Base-by-base conservation (phyloP, 2,329 filamentous ascomycete genomes). In the Alternaria sp. region DNA sequence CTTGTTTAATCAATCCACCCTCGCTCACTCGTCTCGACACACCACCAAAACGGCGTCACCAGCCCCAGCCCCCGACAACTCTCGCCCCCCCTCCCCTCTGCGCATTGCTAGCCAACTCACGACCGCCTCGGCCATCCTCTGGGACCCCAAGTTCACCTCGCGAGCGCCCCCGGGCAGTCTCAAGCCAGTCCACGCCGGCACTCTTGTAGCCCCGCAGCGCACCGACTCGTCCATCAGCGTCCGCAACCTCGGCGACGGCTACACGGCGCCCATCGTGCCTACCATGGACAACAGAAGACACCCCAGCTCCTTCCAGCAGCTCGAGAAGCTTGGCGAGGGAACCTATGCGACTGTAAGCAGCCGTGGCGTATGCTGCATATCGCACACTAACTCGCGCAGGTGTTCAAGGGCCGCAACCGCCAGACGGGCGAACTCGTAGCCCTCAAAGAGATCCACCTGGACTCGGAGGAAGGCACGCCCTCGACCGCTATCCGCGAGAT, bases 401-500 rank as follows among this genome's bases (percentile, higher is more conserved):
- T 99, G 42, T 99, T 98, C 86, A 97, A 99, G 83, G 95, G 95
- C 61, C 91, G 94, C 67, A 99, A 99, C 79, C 88, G 95, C 69
- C 93, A 98, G 79, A 98, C 95, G 0, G 95, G 95, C 73, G 93
- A 97, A 79, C 89, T 97, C 60, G 95, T 99, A 36, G 95, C 95
- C 5, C 85, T 99, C 64, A 99, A 99, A 80, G 95, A 99, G 80
- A 99, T 99, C 71, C 95, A 99, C 77, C 91, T 99, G 63, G 95
- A 99, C 79, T 96, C 92, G 49, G 95, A 99, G 82, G 95, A 99
- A 82, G 95, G 95, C 70, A 99, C 95, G 0, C 95, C 95, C 4
- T 96, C 91, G 51, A 99, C 95, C 0, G 95, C 95, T 45, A 99
- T 99, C 77, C 92, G 95, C 73, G 95, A 99, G 80, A 99, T 99